Evolutionary conservation across 495 filamentous ascomycete species (phyloP).

Genomic region (Tuber calosporum): DNA sequence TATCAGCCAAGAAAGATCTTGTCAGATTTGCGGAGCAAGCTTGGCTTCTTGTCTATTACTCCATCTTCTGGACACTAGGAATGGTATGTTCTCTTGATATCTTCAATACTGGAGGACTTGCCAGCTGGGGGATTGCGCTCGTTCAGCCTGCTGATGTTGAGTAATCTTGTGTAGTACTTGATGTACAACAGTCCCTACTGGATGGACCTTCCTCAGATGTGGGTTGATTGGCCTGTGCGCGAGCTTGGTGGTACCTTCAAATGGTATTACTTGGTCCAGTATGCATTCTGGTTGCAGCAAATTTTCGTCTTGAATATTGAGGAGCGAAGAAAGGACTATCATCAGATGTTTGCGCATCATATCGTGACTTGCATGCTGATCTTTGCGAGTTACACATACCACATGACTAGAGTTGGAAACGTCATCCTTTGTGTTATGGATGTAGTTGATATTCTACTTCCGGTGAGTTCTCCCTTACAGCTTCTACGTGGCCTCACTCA

Average conservation of each 20-base stretch:
- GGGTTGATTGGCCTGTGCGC: conserved; percentile 72
- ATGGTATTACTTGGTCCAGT: conserved; percentile 84
- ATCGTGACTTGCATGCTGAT: conserved; percentile 78
- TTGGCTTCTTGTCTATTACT: conserved; percentile 77
- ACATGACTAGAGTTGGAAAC: conserved; percentile 77
- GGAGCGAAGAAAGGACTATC: conserved; percentile 84
- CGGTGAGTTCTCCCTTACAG: conserved; percentile 53
- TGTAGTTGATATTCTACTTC: conserved; percentile 77
- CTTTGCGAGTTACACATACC: conserved; percentile 70
- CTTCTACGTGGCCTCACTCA: neutral
- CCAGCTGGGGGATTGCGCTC: neutral
- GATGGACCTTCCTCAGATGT: conserved; percentile 68
- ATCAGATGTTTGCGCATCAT: conserved; percentile 93
- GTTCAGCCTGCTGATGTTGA: neutral
- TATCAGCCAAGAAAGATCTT: conserved; percentile 63
- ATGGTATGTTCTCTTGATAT: conserved; percentile 55
- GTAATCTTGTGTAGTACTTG: conserved; percentile 56
- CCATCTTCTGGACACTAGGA: conserved; percentile 70
- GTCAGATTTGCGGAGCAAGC: conserved; percentile 87
- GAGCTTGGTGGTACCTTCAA: conserved; percentile 68
- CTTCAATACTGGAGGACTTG: neutral
- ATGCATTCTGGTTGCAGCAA: conserved; percentile 90
- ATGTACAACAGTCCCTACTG: conserved; percentile 70
- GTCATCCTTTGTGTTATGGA: conserved; percentile 91
- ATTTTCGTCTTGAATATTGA: conserved; percentile 92